Evolutionary conservation across 139 green algal genomes (phyloP).

Genomic region (Volvox africanus): DNA sequence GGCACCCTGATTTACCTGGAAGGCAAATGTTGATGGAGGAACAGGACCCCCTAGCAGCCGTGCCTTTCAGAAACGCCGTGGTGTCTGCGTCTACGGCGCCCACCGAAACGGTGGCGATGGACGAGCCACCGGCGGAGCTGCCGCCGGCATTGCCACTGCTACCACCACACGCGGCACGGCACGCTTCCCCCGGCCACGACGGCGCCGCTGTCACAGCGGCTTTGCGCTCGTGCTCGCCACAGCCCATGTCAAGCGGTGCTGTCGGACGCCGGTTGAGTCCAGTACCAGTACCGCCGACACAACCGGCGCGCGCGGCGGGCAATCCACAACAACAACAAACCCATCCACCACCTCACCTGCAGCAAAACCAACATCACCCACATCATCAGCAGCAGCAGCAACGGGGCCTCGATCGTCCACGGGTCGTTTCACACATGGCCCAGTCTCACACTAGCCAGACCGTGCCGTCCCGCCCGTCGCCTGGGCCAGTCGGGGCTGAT

Average conservation of each 20-base stretch:
- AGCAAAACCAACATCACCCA: too few species aligned
- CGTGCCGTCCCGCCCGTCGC: too few species aligned
- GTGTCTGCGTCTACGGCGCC: not conserved
- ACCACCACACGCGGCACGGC: not conserved
- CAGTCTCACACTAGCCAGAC: too few species aligned
- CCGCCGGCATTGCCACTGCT: not conserved
- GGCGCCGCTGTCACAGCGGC: not conserved
- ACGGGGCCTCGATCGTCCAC: too few species aligned
- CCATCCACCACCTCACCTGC: too few species aligned
- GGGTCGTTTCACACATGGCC: too few species aligned
- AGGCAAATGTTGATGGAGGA: not conserved
- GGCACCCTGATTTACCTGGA: too few species aligned
- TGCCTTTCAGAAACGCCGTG: not conserved
- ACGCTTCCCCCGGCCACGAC: not conserved
- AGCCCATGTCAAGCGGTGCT: not conserved
- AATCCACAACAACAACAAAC: too few species aligned
- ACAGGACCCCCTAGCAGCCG: not conserved
- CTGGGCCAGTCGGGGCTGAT: too few species aligned
- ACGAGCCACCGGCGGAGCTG: conserved; percentile 9
- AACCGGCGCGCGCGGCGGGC: too few species aligned
- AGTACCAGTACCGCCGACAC: too few species aligned
- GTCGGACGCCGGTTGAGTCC: not conserved
- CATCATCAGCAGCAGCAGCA: too few species aligned
- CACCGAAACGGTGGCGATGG: not conserved
- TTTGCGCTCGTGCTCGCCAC: not conserved